phyloP scores from a whole-genome alignment of 2,329 filamentous ascomycete genomes.

The Sarocladiaceae sp. region DNA sequence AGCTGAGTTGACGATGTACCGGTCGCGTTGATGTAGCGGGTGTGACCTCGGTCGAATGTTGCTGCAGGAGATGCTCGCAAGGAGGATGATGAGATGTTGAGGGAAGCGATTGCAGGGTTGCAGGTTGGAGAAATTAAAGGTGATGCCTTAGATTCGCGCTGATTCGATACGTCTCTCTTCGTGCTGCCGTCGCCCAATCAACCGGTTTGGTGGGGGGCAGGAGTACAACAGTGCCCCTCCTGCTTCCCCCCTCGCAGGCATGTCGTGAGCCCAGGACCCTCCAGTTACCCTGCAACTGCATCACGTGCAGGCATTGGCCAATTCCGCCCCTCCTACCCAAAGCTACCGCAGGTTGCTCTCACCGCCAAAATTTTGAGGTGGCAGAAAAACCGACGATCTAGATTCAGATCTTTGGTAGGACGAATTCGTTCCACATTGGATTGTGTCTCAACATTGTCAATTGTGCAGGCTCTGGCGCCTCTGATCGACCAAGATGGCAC shows the following conservation, averaged over 20 bases:
- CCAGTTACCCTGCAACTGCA: slow-evolving; percentile 8
- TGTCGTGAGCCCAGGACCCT: too few species aligned
- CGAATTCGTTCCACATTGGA: too few species aligned
- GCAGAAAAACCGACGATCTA: slow-evolving; percentile 21
- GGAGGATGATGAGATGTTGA: slow-evolving; percentile 3
- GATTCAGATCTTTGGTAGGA: neutral
- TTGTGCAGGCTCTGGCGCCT: too few species aligned
- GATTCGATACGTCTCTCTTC: slow-evolving; percentile 11
- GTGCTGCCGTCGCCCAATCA: slow-evolving; percentile 31
- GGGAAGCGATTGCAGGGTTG: neutral
- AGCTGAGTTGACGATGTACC: too few species aligned
- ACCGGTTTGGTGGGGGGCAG: slow-evolving; percentile 23
- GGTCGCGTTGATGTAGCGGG: too few species aligned
- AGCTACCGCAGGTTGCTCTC: slow-evolving; percentile 9
- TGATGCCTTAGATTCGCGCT: slow-evolving; percentile 17
- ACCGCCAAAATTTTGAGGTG: slow-evolving; percentile 26
- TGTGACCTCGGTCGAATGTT: too few species aligned
- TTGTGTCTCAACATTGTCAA: too few species aligned
- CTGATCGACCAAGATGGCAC: slow-evolving; percentile 38
- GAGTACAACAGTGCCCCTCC: slow-evolving; percentile 8
- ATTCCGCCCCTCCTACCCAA: neutral
- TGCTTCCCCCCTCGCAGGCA: neutral
- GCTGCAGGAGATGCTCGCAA: too few species aligned
- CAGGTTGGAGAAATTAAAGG: slow-evolving; percentile 17
- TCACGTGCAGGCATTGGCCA: neutral